Evolutionary conservation across 495 filamentous ascomycete species (phyloP).

Genomic region (Daldinia decipiens): DNA sequence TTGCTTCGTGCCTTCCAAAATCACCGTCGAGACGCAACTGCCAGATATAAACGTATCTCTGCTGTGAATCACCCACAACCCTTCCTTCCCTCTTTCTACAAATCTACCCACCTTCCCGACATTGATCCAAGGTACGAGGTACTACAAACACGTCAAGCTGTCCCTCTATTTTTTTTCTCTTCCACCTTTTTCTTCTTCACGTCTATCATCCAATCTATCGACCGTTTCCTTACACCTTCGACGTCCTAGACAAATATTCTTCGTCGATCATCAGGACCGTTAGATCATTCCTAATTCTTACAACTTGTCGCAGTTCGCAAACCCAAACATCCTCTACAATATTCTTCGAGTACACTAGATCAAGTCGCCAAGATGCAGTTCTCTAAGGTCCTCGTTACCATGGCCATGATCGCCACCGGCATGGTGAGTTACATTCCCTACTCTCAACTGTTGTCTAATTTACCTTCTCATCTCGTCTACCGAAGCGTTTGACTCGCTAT

Average conservation of each 20-base stretch:
- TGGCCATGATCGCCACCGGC: conserved; percentile 50
- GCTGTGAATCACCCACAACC: conserved; percentile 17
- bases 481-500: background rate
- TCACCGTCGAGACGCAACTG: conserved; percentile 15
- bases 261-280: conserved; percentile 20
- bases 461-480: background rate
- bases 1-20: conserved; percentile 12
- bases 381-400: conserved; percentile 43
- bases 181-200: conserved; percentile 8
- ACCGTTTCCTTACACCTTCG: conserved; percentile 4
- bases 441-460: background rate
- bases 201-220: conserved; percentile 5
- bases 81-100: conserved; percentile 17
- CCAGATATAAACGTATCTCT: conserved; percentile 34
- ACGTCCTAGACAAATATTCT: conserved; percentile 35
- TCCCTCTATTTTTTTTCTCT: conserved; percentile 5
- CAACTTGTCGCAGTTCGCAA: background rate
- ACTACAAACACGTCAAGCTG: conserved; percentile 27
- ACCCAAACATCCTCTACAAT: conserved; percentile 19
- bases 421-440: conserved; percentile 51
- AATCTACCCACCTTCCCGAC: conserved; percentile 30
- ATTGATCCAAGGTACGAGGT: background rate
- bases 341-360: conserved; percentile 19
- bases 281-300: conserved; percentile 29
- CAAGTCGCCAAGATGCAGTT: conserved; percentile 50